A percentile compares a stretch with the other conserved stretches of the same genome.
phyloP scores from a whole-genome alignment of 768 basidiomycete genomes.

The Lactifluus pinguis region DNA sequence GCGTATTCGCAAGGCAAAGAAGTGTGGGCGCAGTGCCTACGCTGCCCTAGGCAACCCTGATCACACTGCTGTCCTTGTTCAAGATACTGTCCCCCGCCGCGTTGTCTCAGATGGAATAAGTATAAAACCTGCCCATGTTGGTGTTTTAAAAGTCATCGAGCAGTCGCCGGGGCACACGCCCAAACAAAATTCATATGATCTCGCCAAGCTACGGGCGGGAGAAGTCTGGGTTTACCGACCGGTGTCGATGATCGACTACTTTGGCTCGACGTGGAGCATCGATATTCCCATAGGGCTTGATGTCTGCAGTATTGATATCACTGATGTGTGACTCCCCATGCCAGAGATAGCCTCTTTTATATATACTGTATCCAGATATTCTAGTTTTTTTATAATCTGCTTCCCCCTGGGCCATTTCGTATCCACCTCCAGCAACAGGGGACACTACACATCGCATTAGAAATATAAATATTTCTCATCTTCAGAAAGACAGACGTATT shows the following conservation, averaged over 20 bases:
- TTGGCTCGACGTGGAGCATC: conserved; percentile 21
- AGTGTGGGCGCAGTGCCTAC: too few species aligned
- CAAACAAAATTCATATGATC: conserved; percentile 32
- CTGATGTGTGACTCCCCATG: too few species aligned
- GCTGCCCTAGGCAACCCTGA: conserved; percentile 41
- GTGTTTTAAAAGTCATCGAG: conserved; percentile 45
- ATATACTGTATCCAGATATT: conserved; percentile 22
- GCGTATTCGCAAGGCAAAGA: conserved; percentile 11
- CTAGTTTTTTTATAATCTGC: too few species aligned
- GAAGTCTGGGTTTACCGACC: conserved; percentile 54
- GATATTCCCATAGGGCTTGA: conserved; percentile 9
- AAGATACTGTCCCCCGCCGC: conserved; percentile 29
- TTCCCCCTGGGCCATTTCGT: too few species aligned
- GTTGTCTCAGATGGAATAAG: conserved; percentile 28
- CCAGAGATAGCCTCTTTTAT: too few species aligned
- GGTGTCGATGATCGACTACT: conserved; percentile 32
- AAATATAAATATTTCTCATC: too few species aligned
- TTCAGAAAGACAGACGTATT: too few species aligned
- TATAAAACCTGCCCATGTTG: conserved; percentile 34
- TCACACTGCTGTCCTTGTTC: conserved; percentile 44
- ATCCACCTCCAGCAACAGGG: too few species aligned
- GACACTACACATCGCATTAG: too few species aligned
- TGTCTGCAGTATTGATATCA: too few species aligned
- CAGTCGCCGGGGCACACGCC: conserved; percentile 40
- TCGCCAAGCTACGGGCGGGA: conserved; percentile 37